Evolutionary conservation across 1,284 basidiomycete genomes (phyloP).

Genomic region (Cutaneotrichosporon cavernicola): DNA sequence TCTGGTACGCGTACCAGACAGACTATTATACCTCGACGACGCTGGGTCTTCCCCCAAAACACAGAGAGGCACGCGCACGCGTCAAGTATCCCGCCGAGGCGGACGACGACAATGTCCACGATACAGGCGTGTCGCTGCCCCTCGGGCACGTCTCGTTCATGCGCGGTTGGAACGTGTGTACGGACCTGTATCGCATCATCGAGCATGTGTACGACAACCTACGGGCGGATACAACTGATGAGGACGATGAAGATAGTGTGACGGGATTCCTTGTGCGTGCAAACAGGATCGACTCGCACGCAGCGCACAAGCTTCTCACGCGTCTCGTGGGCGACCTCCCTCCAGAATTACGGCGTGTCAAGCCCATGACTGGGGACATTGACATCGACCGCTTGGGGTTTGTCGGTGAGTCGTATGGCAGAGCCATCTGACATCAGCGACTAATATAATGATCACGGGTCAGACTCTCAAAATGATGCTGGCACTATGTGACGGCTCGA

Average conservation of each 20-base stretch:
- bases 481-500: background rate
- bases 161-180: constrained; percentile 3
- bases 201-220: constrained; percentile 4
- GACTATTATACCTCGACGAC: background rate
- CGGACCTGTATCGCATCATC: constrained; percentile 8
- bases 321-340: background rate
- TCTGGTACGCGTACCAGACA: constrained; percentile 1
- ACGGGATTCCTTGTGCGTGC: background rate
- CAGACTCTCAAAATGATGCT: constrained; percentile 10
- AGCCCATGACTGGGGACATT: background rate
- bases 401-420: background rate
- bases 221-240: background rate
- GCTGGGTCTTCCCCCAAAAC: background rate
- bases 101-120: background rate
- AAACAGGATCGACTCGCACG: constrained; percentile 4
- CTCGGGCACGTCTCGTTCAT: constrained; percentile 1
- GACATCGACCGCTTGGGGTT: background rate
- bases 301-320: background rate
- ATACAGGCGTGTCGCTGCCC: background rate
- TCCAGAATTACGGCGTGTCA: background rate
- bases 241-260: background rate
- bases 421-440: background rate
- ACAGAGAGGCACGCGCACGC: background rate
- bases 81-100: constrained; percentile 7
- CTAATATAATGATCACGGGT: constrained; percentile 3